Evolutionary conservation across 2,329 filamentous ascomycete genomes (phyloP), one percentile per base, ranked within the genome.

Genomic region (Dothideomycetes sp.): DNA sequence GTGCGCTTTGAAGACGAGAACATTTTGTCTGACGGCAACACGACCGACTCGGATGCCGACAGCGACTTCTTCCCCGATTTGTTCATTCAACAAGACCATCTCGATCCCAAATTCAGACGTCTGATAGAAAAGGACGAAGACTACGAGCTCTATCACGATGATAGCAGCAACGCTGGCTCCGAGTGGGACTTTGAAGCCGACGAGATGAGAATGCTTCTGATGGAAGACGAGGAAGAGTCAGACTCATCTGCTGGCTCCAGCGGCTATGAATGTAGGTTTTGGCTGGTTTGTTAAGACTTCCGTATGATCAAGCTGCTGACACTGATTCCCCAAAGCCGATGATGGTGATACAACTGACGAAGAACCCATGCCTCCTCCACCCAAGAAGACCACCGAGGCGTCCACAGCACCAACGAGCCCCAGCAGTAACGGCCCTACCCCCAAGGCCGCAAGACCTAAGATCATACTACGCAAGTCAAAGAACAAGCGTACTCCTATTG

Each of bases 331-430:
- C 41, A 11, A 53, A 59, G 56, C 55, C 48, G 56, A 57, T 18
- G 58, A 58, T 40, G 58, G 57, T 23, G 57, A 60, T 32, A 58
- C 56, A 13, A 60, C 57, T 20, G 57, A 60, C 34, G 57, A 59
- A 45, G 45, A 47, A 27, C 32, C 43, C 24, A 38, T 43, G 25
- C 41, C 27, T 30, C 35, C 38, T 5, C 41, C 31, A 13, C 39
- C 37, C 23, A 40, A 41, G 33, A 45, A 24, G 24, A 11, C 22
- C 7, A 24, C 22, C 22, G 22, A 28, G 27, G 37, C 29, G 12
- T 40, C 37, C 5, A 33, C 37, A 5, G 32, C 36, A 17, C 15
- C 43, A 6, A 44, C 38, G 16, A 39, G 33, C 9, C 33, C 41
- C 4, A 38, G 24, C 30, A 48, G 39, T 17, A 43, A 33, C 13